These are phyloP conservation scores for Reutealis trisperma DNA, from an alignment of 345 rosid genomes.

Conservation along the genomic window DNA sequence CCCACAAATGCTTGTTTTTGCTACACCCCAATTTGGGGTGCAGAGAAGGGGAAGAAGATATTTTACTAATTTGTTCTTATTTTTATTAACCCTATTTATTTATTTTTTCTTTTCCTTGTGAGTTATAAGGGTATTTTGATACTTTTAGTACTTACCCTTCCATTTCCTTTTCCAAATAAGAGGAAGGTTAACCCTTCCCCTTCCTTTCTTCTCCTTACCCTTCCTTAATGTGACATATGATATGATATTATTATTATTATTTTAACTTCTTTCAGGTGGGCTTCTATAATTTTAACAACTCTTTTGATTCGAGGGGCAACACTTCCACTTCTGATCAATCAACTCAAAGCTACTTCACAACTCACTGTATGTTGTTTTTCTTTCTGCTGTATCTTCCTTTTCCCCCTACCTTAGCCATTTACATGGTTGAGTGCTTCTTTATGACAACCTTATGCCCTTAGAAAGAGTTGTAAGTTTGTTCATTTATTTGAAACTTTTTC, in stretches of 20 bases:
- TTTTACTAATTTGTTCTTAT: no score
- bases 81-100: no score
- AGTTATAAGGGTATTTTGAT: no score
- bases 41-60: no score
- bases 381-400: background rate
- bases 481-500: background rate
- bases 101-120: no score
- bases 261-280: conserved; percentile 64
- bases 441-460: no score
- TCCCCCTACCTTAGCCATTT: background rate
- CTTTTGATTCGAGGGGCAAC: conserved; percentile 61
- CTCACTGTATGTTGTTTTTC: conserved; percentile 50
- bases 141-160: no score
- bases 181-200: no score
- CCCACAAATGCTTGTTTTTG: no score
- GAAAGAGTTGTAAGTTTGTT: background rate
- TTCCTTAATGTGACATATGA: background rate
- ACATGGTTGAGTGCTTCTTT: background rate
- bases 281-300: conserved; percentile 69
- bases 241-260: background rate
- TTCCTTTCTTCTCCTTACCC: no score
- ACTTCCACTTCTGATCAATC: conserved; percentile 71
- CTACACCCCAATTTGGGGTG: no score
- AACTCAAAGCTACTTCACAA: conserved; percentile 71
- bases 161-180: no score